phyloP scores from a whole-genome alignment of 495 filamentous ascomycete genomes.

The Halenospora varia region DNA sequence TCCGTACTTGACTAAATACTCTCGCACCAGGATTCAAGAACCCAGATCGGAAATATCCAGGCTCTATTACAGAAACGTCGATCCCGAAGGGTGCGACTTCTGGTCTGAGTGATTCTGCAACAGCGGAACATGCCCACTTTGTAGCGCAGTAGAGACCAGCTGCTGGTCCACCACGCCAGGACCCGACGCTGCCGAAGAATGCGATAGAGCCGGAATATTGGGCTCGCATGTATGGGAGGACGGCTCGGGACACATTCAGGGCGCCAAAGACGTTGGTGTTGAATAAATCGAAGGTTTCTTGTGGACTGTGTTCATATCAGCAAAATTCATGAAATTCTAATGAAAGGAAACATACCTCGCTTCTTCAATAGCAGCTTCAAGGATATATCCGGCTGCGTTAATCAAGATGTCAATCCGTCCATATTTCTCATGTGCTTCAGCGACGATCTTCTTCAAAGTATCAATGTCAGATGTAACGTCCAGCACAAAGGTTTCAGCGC shows the following conservation, averaged over 20 bases:
- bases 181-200: background rate
- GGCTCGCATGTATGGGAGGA: constrained; percentile 42
- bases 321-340: constrained; percentile 1
- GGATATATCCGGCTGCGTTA: constrained; percentile 43
- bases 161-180: background rate
- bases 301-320: constrained; percentile 19
- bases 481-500: constrained; percentile 33
- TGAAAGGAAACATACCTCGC: constrained; percentile 24
- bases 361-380: constrained; percentile 41
- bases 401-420: constrained; percentile 43
- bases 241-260: constrained; percentile 37
- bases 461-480: constrained; percentile 33
- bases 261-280: constrained; percentile 44
- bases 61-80: background rate
- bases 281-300: constrained; percentile 30
- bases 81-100: background rate
- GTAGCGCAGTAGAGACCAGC: background rate
- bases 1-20: background rate
- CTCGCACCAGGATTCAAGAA: background rate
- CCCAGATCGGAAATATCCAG: background rate
- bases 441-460: constrained; percentile 18
- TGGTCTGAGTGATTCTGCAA: background rate
- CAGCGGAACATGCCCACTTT: background rate
- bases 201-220: constrained; percentile 37
- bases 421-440: constrained; percentile 28